These are phyloP conservation scores for Stagonosporopsis chrysanthemi DNA, from an alignment of 2,329 filamentous ascomycete genomes.

Conservation along the genomic window DNA sequence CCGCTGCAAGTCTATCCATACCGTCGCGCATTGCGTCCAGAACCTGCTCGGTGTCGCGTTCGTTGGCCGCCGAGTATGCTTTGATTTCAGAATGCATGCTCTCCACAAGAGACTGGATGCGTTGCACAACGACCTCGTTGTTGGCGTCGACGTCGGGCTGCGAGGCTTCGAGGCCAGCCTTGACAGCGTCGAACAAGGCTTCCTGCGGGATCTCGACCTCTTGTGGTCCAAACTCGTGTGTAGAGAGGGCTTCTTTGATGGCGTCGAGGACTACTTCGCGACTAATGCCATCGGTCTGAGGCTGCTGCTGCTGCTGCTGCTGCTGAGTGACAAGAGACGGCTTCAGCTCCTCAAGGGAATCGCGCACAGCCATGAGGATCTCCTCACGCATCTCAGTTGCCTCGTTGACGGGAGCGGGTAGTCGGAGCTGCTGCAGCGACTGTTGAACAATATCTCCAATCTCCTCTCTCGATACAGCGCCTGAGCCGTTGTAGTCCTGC, in stretches of 20 bases:
- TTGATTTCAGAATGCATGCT: slow-evolving; percentile 73
- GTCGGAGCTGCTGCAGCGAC: slow-evolving; percentile 80
- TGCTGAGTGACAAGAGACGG: slow-evolving; percentile 49
- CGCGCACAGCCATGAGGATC: slow-evolving; percentile 80
- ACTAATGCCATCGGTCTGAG: slow-evolving; percentile 55
- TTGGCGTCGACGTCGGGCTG: slow-evolving; percentile 60
- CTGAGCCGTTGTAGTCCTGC: slow-evolving; percentile 70
- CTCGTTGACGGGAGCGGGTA: slow-evolving; percentile 74
- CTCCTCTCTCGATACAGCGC: slow-evolving; percentile 78
- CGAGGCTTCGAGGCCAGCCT: slow-evolving; percentile 63
- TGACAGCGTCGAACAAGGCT: slow-evolving; percentile 65
- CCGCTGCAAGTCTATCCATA: slow-evolving; percentile 77
- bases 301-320: slow-evolving; percentile 48
- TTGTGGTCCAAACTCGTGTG: slow-evolving; percentile 52
- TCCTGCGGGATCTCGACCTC: slow-evolving; percentile 59
- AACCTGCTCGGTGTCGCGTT: slow-evolving; percentile 85
- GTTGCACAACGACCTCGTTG: slow-evolving; percentile 66
- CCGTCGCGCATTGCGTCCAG: slow-evolving; percentile 88
- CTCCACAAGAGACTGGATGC: slow-evolving; percentile 66
- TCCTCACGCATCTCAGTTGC: slow-evolving; percentile 79
- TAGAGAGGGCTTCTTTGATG: slow-evolving; percentile 65
- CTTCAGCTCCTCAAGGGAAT: slow-evolving; percentile 86
- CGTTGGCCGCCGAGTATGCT: slow-evolving; percentile 79
- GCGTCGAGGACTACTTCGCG: slow-evolving; percentile 64
- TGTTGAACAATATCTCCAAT: slow-evolving; percentile 86